phyloP scores from a whole-genome alignment of 108 stramenopile species.

The Cyclotella distinguenda region DNA sequence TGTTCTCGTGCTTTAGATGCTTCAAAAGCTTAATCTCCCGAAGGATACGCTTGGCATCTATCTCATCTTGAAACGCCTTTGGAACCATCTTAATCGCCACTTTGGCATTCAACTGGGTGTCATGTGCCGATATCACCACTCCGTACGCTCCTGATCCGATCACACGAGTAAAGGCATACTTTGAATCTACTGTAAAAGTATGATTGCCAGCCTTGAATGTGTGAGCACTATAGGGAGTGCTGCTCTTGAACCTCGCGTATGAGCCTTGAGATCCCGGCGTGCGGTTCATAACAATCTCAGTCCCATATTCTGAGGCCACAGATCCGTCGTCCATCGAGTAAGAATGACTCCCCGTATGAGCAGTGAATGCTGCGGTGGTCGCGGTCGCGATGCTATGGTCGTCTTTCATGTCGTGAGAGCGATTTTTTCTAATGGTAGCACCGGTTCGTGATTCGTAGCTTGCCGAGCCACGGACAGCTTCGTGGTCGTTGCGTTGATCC shows the following conservation, averaged over 20 bases:
- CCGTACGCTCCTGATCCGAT: constrained; percentile 98
- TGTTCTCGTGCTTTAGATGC: constrained; percentile 91
- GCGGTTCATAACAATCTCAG: constrained; percentile 39
- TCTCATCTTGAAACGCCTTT: constrained; percentile 94
- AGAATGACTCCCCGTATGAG: constrained; percentile 30
- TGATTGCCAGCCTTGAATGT: constrained; percentile 84
- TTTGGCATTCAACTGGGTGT: constrained; percentile 54
- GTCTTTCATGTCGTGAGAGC: constrained; percentile 28
- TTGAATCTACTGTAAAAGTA: constrained; percentile 83
- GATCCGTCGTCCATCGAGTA: constrained; percentile 48
- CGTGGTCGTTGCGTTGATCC: constrained; percentile 25
- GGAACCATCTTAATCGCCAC: constrained; percentile 99
- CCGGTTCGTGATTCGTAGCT: constrained; percentile 22
- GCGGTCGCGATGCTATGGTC: constrained; percentile 32
- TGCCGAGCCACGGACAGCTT: constrained; percentile 18
- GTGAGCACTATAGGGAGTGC: constrained; percentile 61
- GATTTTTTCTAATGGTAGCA: constrained; percentile 25
- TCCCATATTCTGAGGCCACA: constrained; percentile 45
- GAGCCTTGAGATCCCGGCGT: constrained; percentile 17
- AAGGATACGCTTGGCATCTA: constrained; percentile 99
- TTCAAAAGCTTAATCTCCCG: constrained; percentile 97
- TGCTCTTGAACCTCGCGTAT: constrained; percentile 27
- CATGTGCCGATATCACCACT: constrained; percentile 92
- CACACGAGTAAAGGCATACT: constrained; percentile 73
- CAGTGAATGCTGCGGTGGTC: constrained; percentile 37